These are phyloP conservation scores for Paraphaeosphaeria sporulosa DNA, from an alignment of 2,329 filamentous ascomycete species.

Conservation along the genomic window DNA sequence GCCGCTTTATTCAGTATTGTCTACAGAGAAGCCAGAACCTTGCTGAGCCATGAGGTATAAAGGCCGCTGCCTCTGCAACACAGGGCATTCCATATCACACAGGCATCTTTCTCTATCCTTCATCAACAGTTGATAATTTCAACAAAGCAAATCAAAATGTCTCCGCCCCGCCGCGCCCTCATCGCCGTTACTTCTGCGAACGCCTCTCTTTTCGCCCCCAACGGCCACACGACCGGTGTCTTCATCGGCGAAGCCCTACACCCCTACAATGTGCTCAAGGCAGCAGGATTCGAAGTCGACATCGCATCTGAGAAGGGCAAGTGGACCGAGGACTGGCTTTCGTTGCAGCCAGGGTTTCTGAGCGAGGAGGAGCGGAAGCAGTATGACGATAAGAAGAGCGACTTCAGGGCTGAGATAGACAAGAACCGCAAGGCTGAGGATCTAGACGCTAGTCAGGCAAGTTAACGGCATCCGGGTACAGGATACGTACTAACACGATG, in stretches of 20 bases:
- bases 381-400: conserved; percentile 50
- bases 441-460: conserved; percentile 5
- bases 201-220: conserved; percentile 28
- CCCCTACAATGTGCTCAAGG: conserved; percentile 55
- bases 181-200: conserved; percentile 55
- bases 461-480: background rate
- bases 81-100: background rate
- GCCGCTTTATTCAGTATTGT: too few species aligned
- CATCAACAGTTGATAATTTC: background rate
- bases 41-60: background rate
- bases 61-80: background rate
- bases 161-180: conserved; percentile 51
- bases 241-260: conserved; percentile 60
- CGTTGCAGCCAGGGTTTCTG: conserved; percentile 52
- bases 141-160: conserved; percentile 1
- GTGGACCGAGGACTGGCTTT: conserved; percentile 56
- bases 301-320: conserved; percentile 56
- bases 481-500: background rate
- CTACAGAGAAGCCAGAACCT: too few species aligned
- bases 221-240: conserved; percentile 52
- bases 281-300: conserved; percentile 58
- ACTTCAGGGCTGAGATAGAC: conserved; percentile 57
- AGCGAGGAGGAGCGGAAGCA: conserved; percentile 48
- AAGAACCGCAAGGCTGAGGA: conserved; percentile 27
- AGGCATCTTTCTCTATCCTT: background rate